Evolutionary conservation across 331 rosid species (phyloP).

Genomic region (Malus hybrid): DNA sequence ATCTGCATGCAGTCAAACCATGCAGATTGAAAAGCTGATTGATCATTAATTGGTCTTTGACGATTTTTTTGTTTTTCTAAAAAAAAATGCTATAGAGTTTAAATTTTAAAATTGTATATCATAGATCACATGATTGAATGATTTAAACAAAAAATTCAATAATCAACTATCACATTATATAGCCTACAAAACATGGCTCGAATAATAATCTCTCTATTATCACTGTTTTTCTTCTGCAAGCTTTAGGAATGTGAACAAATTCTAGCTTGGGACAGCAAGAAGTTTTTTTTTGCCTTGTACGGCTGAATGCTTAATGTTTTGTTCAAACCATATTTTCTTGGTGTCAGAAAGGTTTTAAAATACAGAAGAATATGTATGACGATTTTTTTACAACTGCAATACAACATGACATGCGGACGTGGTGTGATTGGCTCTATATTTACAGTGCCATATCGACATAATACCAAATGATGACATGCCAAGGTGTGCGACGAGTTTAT

Average conservation of each 20-base stretch:
- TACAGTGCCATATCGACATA: no score
- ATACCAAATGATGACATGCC: no score
- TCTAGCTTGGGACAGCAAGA: not conserved
- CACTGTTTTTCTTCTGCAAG: not conserved
- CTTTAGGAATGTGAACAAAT: not conserved
- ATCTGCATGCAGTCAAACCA: not conserved
- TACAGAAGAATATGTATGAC: not conserved
- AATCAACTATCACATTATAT: no score
- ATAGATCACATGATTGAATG: no score
- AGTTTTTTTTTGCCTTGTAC: not conserved
- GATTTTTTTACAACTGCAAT: not conserved
- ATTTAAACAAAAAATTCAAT: no score
- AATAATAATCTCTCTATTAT: no score
- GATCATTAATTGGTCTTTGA: no score
- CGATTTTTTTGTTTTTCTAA: no score
- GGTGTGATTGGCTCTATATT: not conserved
- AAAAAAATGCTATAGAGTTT: no score
- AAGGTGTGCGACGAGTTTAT: no score
- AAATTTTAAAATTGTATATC: no score
- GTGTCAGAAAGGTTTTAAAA: not conserved
- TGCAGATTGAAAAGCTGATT: not conserved
- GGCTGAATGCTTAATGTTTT: not conserved
- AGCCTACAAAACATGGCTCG: no score
- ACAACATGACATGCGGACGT: not conserved
- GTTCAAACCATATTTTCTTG: not conserved